A percentile compares a stretch with the other conserved stretches of the same genome.
phyloP scores from a whole-genome alignment of 352 stramenopile species.

The Nothophytophthora sp. region DNA sequence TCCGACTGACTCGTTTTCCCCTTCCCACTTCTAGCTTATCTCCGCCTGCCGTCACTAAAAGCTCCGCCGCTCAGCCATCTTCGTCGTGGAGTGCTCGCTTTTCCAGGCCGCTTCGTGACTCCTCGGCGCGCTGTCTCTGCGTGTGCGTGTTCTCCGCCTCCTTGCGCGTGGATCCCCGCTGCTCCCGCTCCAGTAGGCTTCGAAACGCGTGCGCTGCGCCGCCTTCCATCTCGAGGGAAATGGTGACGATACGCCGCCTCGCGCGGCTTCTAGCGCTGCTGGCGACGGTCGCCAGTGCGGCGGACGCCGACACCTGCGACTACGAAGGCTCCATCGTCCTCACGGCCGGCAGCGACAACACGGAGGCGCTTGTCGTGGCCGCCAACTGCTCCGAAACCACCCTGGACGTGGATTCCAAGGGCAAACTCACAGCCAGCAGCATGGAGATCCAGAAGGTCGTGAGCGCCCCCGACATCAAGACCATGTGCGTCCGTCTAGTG shows the following conservation, averaged over 20 bases:
- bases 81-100: too few relatives aligned
- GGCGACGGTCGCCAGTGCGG: conserved; percentile 3
- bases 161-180: too few relatives aligned
- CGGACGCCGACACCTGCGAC: conserved; percentile 22
- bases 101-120: too few relatives aligned
- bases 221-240: background rate
- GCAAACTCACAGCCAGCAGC: conserved; percentile 35
- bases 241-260: background rate
- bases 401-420: conserved; percentile 31
- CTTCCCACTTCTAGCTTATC: too few relatives aligned
- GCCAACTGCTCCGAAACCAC: conserved; percentile 30
- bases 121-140: too few relatives aligned
- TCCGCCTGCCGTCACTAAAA: too few relatives aligned
- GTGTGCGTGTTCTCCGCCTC: too few relatives aligned
- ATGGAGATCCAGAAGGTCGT: conserved; percentile 50
- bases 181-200: too few relatives aligned
- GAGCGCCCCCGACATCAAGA: conserved; percentile 46
- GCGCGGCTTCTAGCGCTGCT: background rate
- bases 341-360: conserved; percentile 28
- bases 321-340: conserved; percentile 45
- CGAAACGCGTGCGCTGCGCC: too few relatives aligned
- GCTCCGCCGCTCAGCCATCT: too few relatives aligned
- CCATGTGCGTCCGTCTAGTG: conserved; percentile 33
- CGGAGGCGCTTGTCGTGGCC: conserved; percentile 36
- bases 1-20: too few relatives aligned